Conservation (phyloP, 805 yeast genomes). For the Metschnikowia arizonensis region DNA sequence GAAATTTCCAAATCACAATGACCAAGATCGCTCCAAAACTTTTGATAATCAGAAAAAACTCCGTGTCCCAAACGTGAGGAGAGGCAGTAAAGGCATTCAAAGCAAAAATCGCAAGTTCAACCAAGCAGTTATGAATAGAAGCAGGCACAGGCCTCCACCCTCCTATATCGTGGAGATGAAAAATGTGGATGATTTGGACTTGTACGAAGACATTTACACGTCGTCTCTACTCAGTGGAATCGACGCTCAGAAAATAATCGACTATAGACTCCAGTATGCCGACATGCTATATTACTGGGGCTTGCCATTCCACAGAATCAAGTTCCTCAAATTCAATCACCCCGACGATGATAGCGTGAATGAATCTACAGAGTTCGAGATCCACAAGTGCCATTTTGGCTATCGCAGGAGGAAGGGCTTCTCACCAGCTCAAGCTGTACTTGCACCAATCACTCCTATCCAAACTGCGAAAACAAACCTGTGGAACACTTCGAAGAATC, state of each 20-base stretch:
- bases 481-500: constrained; percentile 29
- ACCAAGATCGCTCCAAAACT: constrained; percentile 8
- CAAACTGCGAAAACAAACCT: constrained; percentile 22
- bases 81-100: constrained; percentile 8
- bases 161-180: constrained; percentile 45
- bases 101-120: constrained; percentile 5
- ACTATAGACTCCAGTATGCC: constrained; percentile 68
- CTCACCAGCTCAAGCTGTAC: constrained; percentile 19
- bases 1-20: not conserved
- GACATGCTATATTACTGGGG: constrained; percentile 80
- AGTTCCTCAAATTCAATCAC: constrained; percentile 68
- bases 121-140: not conserved
- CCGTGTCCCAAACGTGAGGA: constrained; percentile 1
- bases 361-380: constrained; percentile 23
- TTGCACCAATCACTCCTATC: constrained; percentile 26
- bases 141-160: constrained; percentile 16
- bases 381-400: constrained; percentile 36
- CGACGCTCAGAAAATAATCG: constrained; percentile 32
- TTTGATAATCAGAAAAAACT: constrained; percentile 7
- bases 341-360: constrained; percentile 17
- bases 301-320: constrained; percentile 70
- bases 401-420: constrained; percentile 22
- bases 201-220: constrained; percentile 41
- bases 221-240: constrained; percentile 39
- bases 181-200: constrained; percentile 42